A percentile compares a stretch with the other conserved stretches of the same genome.
phyloP scores from a whole-genome alignment of 306 rosid genomes.

The Luffa acutangula region DNA sequence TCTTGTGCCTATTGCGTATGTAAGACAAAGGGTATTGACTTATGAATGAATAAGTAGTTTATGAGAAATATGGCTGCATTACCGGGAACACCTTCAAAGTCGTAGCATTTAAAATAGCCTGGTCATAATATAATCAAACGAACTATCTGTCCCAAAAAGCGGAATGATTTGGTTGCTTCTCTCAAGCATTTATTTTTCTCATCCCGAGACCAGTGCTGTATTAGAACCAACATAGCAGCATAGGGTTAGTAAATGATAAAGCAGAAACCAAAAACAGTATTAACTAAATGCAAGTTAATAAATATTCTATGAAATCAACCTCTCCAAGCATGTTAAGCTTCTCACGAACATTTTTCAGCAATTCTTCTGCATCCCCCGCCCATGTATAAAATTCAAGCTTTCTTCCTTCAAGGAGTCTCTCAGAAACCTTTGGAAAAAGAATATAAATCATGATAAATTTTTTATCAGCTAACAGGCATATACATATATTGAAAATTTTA shows the following conservation, averaged over 20 bases:
- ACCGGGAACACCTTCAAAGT: conserved; percentile 2
- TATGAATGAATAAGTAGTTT: neutral
- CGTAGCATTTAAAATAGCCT: neutral
- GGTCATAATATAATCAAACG: conserved; percentile 53
- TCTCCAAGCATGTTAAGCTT: conserved; percentile 75
- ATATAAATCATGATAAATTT: neutral
- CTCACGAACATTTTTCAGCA: conserved; percentile 58
- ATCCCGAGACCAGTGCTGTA: conserved; percentile 79
- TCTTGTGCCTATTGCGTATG: neutral
- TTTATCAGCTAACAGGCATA: neutral
- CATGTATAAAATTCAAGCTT: conserved; percentile 64
- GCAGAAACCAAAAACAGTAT: neutral
- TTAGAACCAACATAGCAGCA: conserved; percentile 1
- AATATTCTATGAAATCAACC: conserved; percentile 24
- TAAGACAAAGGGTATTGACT: neutral
- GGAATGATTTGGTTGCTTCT: conserved; percentile 77
- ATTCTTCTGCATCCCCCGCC: conserved; percentile 52
- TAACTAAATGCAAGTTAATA: neutral
- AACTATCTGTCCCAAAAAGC: conserved; percentile 62
- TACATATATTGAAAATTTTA: neutral
- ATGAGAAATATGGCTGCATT: neutral
- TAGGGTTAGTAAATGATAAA: neutral
- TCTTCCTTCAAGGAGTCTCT: conserved; percentile 56
- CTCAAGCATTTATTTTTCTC: conserved; percentile 66
- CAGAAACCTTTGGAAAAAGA: conserved; percentile 45